Conservation (phyloP, 2,329 filamentous ascomycete species). For the Cladosporium sp. region DNA sequence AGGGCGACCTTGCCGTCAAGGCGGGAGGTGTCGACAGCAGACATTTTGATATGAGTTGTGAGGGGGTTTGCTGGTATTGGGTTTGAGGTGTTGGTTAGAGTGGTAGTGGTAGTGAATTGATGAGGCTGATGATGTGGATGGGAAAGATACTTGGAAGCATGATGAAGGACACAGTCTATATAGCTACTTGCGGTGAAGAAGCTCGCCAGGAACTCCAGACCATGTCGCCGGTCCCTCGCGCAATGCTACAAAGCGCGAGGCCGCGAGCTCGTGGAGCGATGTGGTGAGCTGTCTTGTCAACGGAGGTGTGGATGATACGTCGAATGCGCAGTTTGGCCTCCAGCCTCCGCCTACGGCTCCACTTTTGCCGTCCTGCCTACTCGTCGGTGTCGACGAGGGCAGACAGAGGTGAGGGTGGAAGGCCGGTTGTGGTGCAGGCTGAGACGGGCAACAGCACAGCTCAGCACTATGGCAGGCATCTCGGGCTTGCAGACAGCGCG, state of each 20-base stretch:
- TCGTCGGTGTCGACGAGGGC: background rate
- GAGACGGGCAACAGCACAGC: slow-evolving; percentile 6
- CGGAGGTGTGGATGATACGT: slow-evolving; percentile 15
- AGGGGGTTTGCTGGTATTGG: slow-evolving; percentile 1
- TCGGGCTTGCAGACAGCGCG: slow-evolving; percentile 20
- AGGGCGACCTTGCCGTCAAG: slow-evolving; percentile 57
- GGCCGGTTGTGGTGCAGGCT: slow-evolving; percentile 11
- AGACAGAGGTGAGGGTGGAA: background rate
- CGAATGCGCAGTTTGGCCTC: slow-evolving; percentile 2
- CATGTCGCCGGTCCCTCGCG: slow-evolving; percentile 2
- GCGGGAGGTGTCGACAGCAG: slow-evolving; percentile 49
- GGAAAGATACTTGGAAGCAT: background rate
- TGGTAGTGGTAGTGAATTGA: slow-evolving; percentile 19
- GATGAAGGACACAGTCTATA: slow-evolving; percentile 10
- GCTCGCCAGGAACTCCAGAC: background rate
- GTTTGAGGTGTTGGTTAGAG: slow-evolving; percentile 5
- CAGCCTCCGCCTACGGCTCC: slow-evolving; percentile 17
- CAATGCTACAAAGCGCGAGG: slow-evolving; percentile 16
- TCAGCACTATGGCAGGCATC: background rate
- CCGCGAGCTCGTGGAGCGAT: slow-evolving; percentile 18
- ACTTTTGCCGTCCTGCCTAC: slow-evolving; percentile 10
- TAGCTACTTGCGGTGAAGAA: slow-evolving; percentile 6
- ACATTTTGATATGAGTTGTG: slow-evolving; percentile 38
- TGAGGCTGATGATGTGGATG: slow-evolving; percentile 16
- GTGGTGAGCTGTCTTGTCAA: slow-evolving; percentile 13